Percentiles rank a stretch among this genome's conserved stretches.
Evolutionary conservation across 192 early-diverging fungal genomes (phyloP).

Genomic region (Backusella liffmaniae): DNA sequence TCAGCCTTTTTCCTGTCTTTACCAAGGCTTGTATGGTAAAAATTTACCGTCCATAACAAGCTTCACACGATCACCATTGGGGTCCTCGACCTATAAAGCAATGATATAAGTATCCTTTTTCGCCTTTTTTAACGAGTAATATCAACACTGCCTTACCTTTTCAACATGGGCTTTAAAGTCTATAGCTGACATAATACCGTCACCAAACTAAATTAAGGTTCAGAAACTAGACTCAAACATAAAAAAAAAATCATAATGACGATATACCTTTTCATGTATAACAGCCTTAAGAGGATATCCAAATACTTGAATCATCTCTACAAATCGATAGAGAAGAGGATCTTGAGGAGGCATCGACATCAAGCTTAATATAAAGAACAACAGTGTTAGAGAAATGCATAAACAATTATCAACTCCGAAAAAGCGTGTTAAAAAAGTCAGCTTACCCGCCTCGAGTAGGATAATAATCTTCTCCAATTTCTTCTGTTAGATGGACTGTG

Average conservation of each 20-base stretch:
- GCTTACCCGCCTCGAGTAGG: slow-evolving; percentile 43
- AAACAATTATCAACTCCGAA: not conserved
- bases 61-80: slow-evolving; percentile 38
- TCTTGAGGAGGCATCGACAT: slow-evolving; percentile 41
- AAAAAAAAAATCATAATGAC: not conserved
- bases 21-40: slow-evolving; percentile 41
- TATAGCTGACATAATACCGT: slow-evolving; percentile 51
- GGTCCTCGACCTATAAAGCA: slow-evolving; percentile 24
- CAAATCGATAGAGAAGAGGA: slow-evolving; percentile 45
- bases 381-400: not conserved
- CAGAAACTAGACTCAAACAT: not conserved
- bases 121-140: not conserved
- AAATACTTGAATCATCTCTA: slow-evolving; percentile 45
- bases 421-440: not conserved
- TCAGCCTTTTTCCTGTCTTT: not conserved
- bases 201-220: slow-evolving; percentile 41
- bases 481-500: slow-evolving; percentile 30
- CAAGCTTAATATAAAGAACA: slow-evolving; percentile 17
- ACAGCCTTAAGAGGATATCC: slow-evolving; percentile 45
- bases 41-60: slow-evolving; percentile 46
- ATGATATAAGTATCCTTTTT: not conserved
- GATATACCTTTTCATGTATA: slow-evolving; percentile 45
- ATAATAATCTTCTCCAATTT: slow-evolving; percentile 32
- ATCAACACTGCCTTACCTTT: slow-evolving; percentile 22
- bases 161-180: slow-evolving; percentile 42